Evolutionary conservation across 1,139 yeast species (phyloP).

Genomic region (Meyerozyma guilliermondii): DNA sequence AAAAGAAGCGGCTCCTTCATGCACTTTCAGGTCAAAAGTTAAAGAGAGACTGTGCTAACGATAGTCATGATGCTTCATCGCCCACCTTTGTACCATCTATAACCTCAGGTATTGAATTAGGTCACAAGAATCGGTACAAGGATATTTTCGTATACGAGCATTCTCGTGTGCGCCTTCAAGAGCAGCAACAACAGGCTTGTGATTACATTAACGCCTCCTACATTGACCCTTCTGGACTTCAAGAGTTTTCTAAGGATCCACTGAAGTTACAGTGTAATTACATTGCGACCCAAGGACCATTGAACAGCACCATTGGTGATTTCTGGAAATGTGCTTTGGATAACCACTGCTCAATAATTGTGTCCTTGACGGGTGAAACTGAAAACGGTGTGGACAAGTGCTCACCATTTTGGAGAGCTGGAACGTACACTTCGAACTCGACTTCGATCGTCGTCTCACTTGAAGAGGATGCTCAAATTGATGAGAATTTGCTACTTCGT

Average conservation of each 20-base stretch:
- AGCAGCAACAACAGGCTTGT: slow-evolving; percentile 21
- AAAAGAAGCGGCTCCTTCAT: slow-evolving; percentile 26
- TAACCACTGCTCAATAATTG: slow-evolving; percentile 34
- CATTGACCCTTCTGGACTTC: slow-evolving; percentile 13
- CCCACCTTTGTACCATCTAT: slow-evolving; percentile 18
- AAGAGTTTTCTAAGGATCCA: slow-evolving; percentile 1
- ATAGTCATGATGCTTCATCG: slow-evolving; percentile 1
- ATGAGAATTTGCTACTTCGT: slow-evolving; percentile 26
- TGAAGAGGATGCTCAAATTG: slow-evolving; percentile 12
- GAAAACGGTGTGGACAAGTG: slow-evolving; percentile 53
- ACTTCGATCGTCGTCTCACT: slow-evolving; percentile 26
- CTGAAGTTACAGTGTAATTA: slow-evolving; percentile 28
- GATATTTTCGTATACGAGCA: slow-evolving; percentile 82
- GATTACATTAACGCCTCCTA: slow-evolving; percentile 44
- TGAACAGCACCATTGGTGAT: slow-evolving; percentile 69
- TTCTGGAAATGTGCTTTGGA: slow-evolving; percentile 70
- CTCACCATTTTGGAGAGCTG: slow-evolving; percentile 51
- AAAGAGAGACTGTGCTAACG: slow-evolving; percentile 9
- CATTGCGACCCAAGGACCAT: slow-evolving; percentile 86
- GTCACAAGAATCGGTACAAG: slow-evolving; percentile 72
- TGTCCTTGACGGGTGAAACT: slow-evolving; percentile 48
- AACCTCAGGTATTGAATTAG: slow-evolving; percentile 72
- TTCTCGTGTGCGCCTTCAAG: slow-evolving; percentile 55
- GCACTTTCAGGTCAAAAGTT: slow-evolving; percentile 18
- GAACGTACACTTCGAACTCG: slow-evolving; percentile 36